A percentile compares a stretch with the other conserved stretches of the same genome.
phyloP scores from a whole-genome alignment of 2,329 filamentous ascomycete genomes.

The Conoideocrella luteorostrata region DNA sequence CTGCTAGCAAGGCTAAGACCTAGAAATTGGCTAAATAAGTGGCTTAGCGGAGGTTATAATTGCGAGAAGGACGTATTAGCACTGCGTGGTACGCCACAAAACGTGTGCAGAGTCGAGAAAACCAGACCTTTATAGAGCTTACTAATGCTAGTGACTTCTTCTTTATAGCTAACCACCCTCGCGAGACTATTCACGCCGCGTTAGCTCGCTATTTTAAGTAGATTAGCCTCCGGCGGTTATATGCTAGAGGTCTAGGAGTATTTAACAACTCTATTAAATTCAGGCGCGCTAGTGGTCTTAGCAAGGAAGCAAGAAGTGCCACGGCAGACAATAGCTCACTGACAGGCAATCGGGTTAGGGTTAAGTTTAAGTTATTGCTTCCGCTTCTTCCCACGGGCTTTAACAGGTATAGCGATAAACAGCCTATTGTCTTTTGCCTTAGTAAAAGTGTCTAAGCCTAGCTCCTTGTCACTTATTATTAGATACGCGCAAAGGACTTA shows the following conservation, averaged over 20 bases:
- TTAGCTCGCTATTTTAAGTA: neutral
- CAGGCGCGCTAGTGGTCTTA: neutral
- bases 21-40: slow-evolving; percentile 1
- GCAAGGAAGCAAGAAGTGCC: neutral
- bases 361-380: neutral
- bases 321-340: slow-evolving; percentile 1
- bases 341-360: neutral
- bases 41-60: neutral
- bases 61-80: slow-evolving; percentile 1
- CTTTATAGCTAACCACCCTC: neutral
- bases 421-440: neutral
- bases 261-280: neutral
- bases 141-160: neutral
- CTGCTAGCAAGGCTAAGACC: neutral
- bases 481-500: slow-evolving; percentile 3
- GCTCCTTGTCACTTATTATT: slow-evolving; percentile 8
- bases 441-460: slow-evolving; percentile 10
- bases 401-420: neutral
- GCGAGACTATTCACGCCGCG: neutral
- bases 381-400: neutral
- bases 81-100: slow-evolving; percentile 1
- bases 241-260: neutral
- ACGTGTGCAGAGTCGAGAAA: neutral
- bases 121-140: neutral
- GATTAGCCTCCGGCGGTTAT: neutral